Base-by-base conservation (phyloP, 495 filamentous ascomycete species). In the Daldinia childiae region DNA sequence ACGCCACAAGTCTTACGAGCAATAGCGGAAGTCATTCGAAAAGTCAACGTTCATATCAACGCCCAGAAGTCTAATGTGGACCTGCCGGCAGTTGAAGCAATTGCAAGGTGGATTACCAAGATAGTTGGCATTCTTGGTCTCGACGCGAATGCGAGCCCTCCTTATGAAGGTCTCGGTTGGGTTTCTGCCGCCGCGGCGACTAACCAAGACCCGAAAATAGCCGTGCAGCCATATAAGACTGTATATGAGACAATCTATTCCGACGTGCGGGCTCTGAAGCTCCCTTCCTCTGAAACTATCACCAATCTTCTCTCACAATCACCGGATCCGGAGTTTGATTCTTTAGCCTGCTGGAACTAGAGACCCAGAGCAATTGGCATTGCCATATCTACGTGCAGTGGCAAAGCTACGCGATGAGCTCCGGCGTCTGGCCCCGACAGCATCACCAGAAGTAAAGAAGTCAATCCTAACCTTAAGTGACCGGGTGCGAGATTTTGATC, bases 71-170 rank as follows among this genome's bases (percentile, higher is more conserved):
- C 83, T 15, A 80, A 84, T 27, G 58, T 87, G 27, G 83, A 87
- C 51, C 75, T 88, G 1, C 78, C 82, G 32, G 85, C 85, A 19
- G 79, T 90, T 8, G 86, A 90, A 71, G 79, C 83, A 0, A 82
- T 92, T 57, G 93, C 91, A 0, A 84, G 86, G 19, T 99, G 92
- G 91, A 81, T 97, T 4, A 97, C 95, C 6, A 86, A 86, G 38
- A 90, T 99, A 54, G 89, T 95, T 41, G 90, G 88, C 59, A 91
- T 93, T 57, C 90, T 98, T 45, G 95, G 95, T 66, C 88, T 99
- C 1, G 92, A 98, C 74, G 85, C 87, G n/a, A 81, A 84, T 34
- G 85, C 88, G 6, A 79, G 82, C 21, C 83, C 87, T 50, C 82
- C 85, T 14, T 86, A 86, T 56, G 85, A 89, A 15, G 80, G 82